Evolutionary conservation across 805 yeast species (phyloP), one percentile per base, ranked within the genome.

Genomic region (Cyberlindnera mrakii): DNA sequence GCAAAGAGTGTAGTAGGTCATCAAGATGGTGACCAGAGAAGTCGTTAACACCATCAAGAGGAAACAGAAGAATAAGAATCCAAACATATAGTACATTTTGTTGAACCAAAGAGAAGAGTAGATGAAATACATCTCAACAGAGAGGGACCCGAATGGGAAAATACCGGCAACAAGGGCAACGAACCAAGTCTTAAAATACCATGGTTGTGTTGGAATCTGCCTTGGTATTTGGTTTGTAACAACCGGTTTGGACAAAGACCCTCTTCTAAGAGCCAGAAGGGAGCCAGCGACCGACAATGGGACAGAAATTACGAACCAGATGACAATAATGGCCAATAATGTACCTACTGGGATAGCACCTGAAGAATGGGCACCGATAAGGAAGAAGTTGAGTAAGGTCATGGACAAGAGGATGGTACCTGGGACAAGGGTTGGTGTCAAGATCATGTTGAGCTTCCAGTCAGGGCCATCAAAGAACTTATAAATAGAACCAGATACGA

Each of bases 301-400:
- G 30, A 88, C 74, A 14, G 95, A 84, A 41, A 93, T 71, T 23
- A 81, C 63, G 54, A 87, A 84, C 99, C 99, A 93, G 45, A 93
- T 78, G 5, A 77, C 62, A 6, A 90, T 72, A 33, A 93, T 77
- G 6, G 89, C 91, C 38, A 82, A 59, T 81, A 93, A 79, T 16
- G 96, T 88, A 16, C 96, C 95, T 37, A 84, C 65, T 37, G 99
- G 99, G 45, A 91, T 87, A 1, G 97, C 97, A 38, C 97, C 98
- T 0, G 97, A 88, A 0, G 96, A 86, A 35, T 78, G 73, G 16
- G 72, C 91, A 55, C 72, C 74, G 37, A 90, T 75, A 58, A 93
- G 73, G 64, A 90, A 82, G 67, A 91, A 80, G 65, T 93, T 93
- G 65, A 90, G 72, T 44, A 80, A 70, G 20, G 87, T 52, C 51